Evolutionary conservation across 169 alveolate genomes (phyloP), one percentile per base, ranked within the genome.

Genomic region (Plasmodium inui): DNA sequence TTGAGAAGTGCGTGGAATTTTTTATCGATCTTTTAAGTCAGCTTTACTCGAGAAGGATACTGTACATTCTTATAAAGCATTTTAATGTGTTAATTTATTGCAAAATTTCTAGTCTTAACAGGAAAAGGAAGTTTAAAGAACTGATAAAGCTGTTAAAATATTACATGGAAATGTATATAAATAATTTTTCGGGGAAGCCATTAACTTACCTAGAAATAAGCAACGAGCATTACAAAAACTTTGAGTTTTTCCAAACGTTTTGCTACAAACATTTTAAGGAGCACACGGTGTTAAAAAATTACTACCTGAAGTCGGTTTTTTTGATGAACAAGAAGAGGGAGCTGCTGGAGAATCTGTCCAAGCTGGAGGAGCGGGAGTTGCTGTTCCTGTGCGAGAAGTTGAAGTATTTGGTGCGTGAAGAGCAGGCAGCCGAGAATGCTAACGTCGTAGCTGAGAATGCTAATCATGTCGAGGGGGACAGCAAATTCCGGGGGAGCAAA

Each of bases 1-100:
- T 89, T 89, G 94, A 89, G 41, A 89, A 79, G 37, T 89, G 94
- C 71, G 46, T 89, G 32, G 94, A 89, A 41, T 89, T 89, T 89
- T 89, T 89, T 89, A 89, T 79, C n/a, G 94, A 89, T 50, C 50
- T 78, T 17, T 78, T 89, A 79, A 89, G 94, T 19, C 94, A 89
- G 22, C 94, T 89, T 79, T 89, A 89, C 26, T 61, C 94, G 7
- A 89, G 94, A 89, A 57, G 94, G 34, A 57, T 89, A 79, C 50
- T 89, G 53, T 79, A 79, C 39, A 89, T 89, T 41, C 72, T 89
- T 22, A 79, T 89, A 71, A 89, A 89, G 71, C 50, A 89, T 89
- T 89, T 89, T 79, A 89, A 89, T 67, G 89, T 89, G 71, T 37
- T 57, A 39, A 89, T 89, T 79, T 89, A 89, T 89, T 89, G 94